A percentile compares a stretch with the other conserved stretches of the same genome.
phyloP scores from a whole-genome alignment of 2,329 filamentous ascomycete species.

The Myotisia sp. region DNA sequence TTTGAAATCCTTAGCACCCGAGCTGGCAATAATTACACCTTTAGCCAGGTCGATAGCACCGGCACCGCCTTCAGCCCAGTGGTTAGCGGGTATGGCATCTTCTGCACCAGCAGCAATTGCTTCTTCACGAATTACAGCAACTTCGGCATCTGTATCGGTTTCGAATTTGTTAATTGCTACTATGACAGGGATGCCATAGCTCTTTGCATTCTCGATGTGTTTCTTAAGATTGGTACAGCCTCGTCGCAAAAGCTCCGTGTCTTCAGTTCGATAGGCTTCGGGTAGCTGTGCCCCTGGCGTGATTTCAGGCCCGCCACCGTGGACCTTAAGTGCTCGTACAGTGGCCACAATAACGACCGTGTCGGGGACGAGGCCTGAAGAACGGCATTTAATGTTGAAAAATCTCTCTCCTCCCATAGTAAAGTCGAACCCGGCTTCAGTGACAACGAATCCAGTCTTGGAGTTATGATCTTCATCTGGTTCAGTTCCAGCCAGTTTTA shows the following conservation, averaged over 20 bases:
- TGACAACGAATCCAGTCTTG: constrained; percentile 86
- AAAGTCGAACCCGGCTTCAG: constrained; percentile 96
- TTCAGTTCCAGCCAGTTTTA: constrained; percentile 93
- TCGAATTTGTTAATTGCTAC: constrained; percentile 96
- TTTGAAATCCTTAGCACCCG: constrained; percentile 75
- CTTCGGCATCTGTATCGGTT: constrained; percentile 85
- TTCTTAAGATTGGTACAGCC: constrained; percentile 92
- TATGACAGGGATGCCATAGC: constrained; percentile 83
- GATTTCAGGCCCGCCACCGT: constrained; percentile 91
- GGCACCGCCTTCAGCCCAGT: constrained; percentile 90
- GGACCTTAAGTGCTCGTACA: constrained; percentile 88
- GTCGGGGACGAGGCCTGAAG: constrained; percentile 82
- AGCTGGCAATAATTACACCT: constrained; percentile 67
- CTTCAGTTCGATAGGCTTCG: constrained; percentile 83
- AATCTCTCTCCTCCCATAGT: constrained; percentile 99
- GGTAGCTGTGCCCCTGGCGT: constrained; percentile 71
- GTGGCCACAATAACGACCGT: constrained; percentile 92
- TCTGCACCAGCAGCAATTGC: constrained; percentile 82
- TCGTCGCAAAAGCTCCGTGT: constrained; percentile 74
- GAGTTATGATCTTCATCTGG: constrained; percentile 68
- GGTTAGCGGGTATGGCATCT: constrained; percentile 84
- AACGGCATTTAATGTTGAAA: constrained; percentile 99
- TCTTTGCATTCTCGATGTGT: constrained; percentile 80
- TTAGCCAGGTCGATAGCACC: constrained; percentile 81
- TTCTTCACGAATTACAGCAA: constrained; percentile 78